Percentiles rank a stretch among this genome's conserved stretches.
Conservation (phyloP, 2,329 filamentous ascomycete genomes). For the Emmonsiellopsis sp. region DNA sequence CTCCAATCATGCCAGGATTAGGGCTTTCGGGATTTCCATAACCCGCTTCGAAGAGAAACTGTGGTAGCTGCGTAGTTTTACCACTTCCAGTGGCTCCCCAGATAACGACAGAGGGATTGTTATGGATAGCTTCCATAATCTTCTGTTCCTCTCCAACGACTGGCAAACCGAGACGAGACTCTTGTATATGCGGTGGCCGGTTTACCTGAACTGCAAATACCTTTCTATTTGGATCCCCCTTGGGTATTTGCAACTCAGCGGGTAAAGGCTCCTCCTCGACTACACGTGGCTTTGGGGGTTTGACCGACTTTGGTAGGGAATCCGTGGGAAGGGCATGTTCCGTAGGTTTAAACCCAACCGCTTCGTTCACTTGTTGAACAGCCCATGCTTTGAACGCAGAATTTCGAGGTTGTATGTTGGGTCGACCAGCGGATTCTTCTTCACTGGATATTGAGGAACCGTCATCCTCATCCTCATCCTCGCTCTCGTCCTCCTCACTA, state of each 20-base stretch:
- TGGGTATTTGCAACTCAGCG: slow-evolving; percentile 29
- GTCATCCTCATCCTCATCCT: slow-evolving; percentile 24
- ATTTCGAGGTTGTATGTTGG: slow-evolving; percentile 26
- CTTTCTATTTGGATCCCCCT: slow-evolving; percentile 50
- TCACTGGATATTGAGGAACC: slow-evolving; percentile 21
- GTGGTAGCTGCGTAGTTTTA: slow-evolving; percentile 94
- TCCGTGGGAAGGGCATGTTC: slow-evolving; percentile 19
- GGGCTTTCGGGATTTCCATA: slow-evolving; percentile 71
- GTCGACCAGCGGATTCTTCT: slow-evolving; percentile 14
- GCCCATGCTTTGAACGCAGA: slow-evolving; percentile 94
- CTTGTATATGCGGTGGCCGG: slow-evolving; percentile 65
- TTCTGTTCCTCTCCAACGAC: slow-evolving; percentile 93
- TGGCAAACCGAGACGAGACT: slow-evolving; percentile 68
- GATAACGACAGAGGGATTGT: slow-evolving; percentile 79
- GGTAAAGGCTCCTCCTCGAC: slow-evolving; percentile 33
- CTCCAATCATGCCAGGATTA: slow-evolving; percentile 83
- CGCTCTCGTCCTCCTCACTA: slow-evolving; percentile 14
- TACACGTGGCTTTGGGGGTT: slow-evolving; percentile 24
- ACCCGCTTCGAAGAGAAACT: slow-evolving; percentile 90
- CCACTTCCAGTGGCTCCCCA: slow-evolving; percentile 94
- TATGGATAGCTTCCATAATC: slow-evolving; percentile 96
- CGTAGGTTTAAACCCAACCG: slow-evolving; percentile 58
- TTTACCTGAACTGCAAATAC: slow-evolving; percentile 66
- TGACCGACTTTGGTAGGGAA: slow-evolving; percentile 21
- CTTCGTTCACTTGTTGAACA: slow-evolving; percentile 72